phyloP scores from a whole-genome alignment of 768 basidiomycete genomes.

The Trametes cingulata region DNA sequence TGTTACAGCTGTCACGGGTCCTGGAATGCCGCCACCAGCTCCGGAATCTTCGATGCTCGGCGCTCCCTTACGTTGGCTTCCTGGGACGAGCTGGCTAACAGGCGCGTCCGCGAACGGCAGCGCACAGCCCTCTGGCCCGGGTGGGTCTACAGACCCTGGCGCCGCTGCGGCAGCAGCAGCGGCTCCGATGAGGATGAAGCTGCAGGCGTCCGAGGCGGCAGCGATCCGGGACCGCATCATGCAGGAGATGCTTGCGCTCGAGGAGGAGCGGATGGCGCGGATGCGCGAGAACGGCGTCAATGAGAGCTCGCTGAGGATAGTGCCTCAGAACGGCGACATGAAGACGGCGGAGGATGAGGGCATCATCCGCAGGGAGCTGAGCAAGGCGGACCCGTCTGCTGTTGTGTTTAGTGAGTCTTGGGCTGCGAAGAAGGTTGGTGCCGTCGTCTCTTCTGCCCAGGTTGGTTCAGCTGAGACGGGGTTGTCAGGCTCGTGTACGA shows the following conservation, averaged over 20 bases:
- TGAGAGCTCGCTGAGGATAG: conserved; percentile 61
- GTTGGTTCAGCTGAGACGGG: not conserved
- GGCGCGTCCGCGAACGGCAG: conserved; percentile 20
- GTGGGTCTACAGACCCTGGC: not conserved
- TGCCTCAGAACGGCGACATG: conserved; percentile 42
- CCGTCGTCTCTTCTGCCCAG: not conserved
- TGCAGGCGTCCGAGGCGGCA: conserved; percentile 81
- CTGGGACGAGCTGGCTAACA: conserved; percentile 32
- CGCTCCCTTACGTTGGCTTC: conserved; percentile 31
- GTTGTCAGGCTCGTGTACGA: conserved; percentile 76
- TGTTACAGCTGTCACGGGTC: conserved; percentile 27
- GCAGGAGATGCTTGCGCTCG: conserved; percentile 96
- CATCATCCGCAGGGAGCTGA: conserved; percentile 90
- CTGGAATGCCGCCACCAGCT: conserved; percentile 20
- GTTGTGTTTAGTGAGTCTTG: conserved; percentile 96
- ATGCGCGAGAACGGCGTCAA: conserved; percentile 76
- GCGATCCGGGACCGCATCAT: conserved; percentile 95
- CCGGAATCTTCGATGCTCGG: conserved; percentile 21
- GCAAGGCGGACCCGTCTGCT: conserved; percentile 94
- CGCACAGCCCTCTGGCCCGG: conserved; percentile 11
- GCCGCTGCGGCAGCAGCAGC: conserved; percentile 3
- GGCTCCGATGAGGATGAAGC: conserved; percentile 53
- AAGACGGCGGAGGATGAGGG: conserved; percentile 88
- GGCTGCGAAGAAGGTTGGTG: conserved; percentile 81
- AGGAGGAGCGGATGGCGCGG: conserved; percentile 94